phyloP scores from a whole-genome alignment of 192 early-diverging fungal genomes.

The Entomortierella lignicola region DNA sequence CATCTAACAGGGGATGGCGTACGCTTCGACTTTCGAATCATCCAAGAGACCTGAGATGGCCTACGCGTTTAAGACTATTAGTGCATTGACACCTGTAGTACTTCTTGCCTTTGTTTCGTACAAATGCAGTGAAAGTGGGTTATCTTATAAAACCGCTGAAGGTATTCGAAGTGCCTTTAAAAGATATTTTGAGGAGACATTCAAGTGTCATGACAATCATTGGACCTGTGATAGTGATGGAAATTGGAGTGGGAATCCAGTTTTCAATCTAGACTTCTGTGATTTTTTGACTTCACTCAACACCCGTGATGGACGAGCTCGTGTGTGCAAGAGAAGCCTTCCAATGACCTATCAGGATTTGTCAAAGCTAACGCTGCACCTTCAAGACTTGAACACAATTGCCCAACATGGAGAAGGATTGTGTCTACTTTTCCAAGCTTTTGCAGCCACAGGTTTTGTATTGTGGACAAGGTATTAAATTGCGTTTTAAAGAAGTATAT shows the following conservation, averaged over 20 bases:
- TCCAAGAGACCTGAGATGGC: too few relatives aligned
- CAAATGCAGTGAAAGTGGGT: conserved; percentile 3
- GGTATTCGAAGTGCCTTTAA: conserved; percentile 11
- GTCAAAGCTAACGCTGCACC: conserved; percentile 4
- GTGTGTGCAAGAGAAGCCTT: conserved; percentile 8
- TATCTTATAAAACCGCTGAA: conserved; percentile 15
- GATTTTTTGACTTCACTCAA: conserved; percentile 10
- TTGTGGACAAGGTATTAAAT: conserved; percentile 3
- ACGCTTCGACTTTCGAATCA: too few relatives aligned
- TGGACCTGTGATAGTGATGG: conserved; percentile 2
- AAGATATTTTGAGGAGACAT: conserved; percentile 5
- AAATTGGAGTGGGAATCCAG: conserved; percentile 6
- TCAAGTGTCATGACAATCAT: conserved; percentile 5
- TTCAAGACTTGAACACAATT: conserved; percentile 1
- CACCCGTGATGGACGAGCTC: conserved; percentile 5
- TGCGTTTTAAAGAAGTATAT: too few relatives aligned
- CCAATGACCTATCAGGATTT: not conserved
- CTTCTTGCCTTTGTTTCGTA: conserved; percentile 15
- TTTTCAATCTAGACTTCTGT: not conserved
- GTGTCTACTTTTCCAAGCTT: conserved; percentile 26
- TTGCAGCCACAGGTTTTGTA: conserved; percentile 16
- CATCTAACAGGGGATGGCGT: too few relatives aligned
- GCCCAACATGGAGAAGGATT: not conserved
- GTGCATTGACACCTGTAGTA: not conserved
- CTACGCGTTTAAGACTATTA: conserved; percentile 1